phyloP scores from a whole-genome alignment of 2,329 filamentous ascomycete genomes.

The Teratosphaeria zuluensis region DNA sequence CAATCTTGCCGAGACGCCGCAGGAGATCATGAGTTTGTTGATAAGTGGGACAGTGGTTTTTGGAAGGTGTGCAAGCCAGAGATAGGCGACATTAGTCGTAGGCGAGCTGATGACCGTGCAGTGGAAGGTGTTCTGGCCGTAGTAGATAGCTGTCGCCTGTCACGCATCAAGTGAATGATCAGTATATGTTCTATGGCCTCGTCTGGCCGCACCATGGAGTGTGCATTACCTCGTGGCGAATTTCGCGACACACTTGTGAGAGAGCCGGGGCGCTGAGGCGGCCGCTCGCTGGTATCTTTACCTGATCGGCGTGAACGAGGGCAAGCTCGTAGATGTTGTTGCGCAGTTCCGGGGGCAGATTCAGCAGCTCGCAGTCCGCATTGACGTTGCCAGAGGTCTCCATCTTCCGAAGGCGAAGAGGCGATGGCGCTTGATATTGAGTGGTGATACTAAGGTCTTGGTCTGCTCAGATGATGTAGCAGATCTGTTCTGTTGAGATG shows the following conservation, averaged over 20 bases:
- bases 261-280: not conserved
- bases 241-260: not conserved
- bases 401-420: not conserved
- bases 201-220: no score
- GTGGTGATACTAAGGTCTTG: not conserved
- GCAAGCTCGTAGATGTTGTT: conserved; percentile 34
- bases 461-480: not conserved
- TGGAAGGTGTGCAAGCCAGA: not conserved
- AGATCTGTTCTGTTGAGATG: not conserved
- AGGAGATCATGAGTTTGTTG: not conserved
- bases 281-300: not conserved
- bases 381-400: not conserved
- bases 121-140: not conserved
- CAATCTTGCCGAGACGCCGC: not conserved
- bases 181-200: no score
- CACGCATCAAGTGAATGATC: no score
- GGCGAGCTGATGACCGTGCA: not conserved
- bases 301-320: conserved; percentile 14
- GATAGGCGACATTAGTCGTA: not conserved
- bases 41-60: not conserved
- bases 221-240: not conserved
- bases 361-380: not conserved
- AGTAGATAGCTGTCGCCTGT: not conserved
- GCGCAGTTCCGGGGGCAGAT: conserved; percentile 30
- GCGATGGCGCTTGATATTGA: no score